Conservation (phyloP, 2,329 filamentous ascomycete genomes). For the Aspergillus floridensis region DNA sequence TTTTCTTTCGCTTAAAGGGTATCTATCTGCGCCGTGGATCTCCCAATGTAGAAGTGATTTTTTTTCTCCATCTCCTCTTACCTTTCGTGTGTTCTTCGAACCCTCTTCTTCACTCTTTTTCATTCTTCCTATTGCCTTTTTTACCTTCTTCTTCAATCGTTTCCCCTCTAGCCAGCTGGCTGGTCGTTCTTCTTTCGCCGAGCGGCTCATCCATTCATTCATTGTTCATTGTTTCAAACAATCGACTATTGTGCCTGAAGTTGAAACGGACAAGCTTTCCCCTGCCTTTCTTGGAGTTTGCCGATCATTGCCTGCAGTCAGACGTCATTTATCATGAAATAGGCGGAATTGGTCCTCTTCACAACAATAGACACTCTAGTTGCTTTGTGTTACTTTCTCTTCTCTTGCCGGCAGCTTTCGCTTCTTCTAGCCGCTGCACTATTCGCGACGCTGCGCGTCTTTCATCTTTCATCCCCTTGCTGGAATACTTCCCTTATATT, state of each 20-base stretch:
- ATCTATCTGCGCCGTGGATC: conserved; percentile 14
- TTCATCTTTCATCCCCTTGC: conserved; percentile 12
- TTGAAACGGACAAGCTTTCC: neutral
- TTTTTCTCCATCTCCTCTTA: conserved; percentile 7
- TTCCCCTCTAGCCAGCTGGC: conserved; percentile 11
- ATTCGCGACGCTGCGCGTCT: conserved; percentile 17
- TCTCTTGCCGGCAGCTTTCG: neutral
- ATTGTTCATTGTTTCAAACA: conserved; percentile 4
- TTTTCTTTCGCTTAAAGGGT: conserved; percentile 14
- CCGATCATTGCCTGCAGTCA: conserved; percentile 1
- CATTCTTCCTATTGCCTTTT: conserved; percentile 1
- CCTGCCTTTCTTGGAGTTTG: neutral
- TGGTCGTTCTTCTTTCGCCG: conserved; percentile 9
- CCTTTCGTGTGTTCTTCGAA: neutral
- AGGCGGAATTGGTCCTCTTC: conserved; percentile 1
- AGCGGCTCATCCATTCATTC: neutral
- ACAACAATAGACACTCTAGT: conserved; percentile 3
- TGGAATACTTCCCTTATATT: conserved; percentile 8
- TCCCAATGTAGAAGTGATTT: conserved; percentile 9
- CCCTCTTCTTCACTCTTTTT: conserved; percentile 7
- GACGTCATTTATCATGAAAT: conserved; percentile 3
- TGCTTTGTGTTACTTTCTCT: conserved; percentile 3
- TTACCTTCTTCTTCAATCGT: conserved; percentile 3
- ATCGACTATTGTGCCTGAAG: conserved; percentile 1
- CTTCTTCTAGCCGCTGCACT: conserved; percentile 1